phyloP scores from a whole-genome alignment of 352 stramenopile genomes.

The Phytophthora tubulina region DNA sequence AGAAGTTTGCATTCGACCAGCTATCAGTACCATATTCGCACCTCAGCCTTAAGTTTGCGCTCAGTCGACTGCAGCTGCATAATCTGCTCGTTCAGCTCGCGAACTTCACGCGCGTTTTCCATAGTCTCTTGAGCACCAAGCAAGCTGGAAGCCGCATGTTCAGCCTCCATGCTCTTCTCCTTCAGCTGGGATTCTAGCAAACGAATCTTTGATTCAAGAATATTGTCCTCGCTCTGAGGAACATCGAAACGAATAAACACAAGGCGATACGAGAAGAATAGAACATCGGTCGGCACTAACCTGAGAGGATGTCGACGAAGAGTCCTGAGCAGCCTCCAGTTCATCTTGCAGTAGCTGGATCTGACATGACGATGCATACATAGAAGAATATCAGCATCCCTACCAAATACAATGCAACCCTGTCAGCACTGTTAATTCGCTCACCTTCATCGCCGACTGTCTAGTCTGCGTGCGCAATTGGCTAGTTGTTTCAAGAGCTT shows the following conservation, averaged over 20 bases:
- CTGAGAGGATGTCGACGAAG: constrained; percentile 49
- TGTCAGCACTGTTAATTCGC: background rate
- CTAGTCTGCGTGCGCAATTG: constrained; percentile 54
- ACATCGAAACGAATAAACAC: constrained; percentile 39
- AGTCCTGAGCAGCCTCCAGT: constrained; percentile 54
- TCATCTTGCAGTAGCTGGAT: constrained; percentile 74
- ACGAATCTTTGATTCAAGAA: constrained; percentile 74
- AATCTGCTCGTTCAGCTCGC: constrained; percentile 69
- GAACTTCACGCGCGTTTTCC: constrained; percentile 59
- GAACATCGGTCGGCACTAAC: constrained; percentile 24
- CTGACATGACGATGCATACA: constrained; percentile 31
- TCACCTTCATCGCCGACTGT: constrained; percentile 68
- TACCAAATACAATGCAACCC: background rate
- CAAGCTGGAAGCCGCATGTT: constrained; percentile 53
- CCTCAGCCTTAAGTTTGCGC: constrained; percentile 78
- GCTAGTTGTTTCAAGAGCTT: constrained; percentile 63
- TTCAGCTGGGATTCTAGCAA: constrained; percentile 71
- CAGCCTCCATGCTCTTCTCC: constrained; percentile 65
- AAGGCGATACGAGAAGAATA: constrained; percentile 4
- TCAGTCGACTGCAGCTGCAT: constrained; percentile 67
- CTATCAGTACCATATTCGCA: constrained; percentile 20
- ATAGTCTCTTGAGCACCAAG: constrained; percentile 59
- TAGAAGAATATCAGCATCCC: constrained; percentile 1
- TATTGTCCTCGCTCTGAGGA: constrained; percentile 64
- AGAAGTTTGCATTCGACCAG: background rate